A percentile compares a stretch with the other conserved stretches of the same genome.
phyloP scores from a whole-genome alignment of 2,329 filamentous ascomycete genomes.

The Onygenales sp. region DNA sequence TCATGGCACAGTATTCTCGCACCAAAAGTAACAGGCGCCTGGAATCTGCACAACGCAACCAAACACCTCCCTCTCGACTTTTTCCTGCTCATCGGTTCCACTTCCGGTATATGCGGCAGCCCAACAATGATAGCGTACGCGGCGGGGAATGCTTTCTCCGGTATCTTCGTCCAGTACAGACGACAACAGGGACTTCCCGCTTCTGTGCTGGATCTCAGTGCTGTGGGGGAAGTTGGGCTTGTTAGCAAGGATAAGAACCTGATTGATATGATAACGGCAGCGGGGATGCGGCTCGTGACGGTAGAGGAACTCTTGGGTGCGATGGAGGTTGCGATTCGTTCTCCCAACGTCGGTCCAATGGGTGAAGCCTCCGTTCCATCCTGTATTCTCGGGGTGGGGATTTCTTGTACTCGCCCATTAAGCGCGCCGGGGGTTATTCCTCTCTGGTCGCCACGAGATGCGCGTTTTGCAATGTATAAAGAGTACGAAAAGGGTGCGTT shows the following conservation, averaged over 20 bases:
- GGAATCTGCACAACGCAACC: slow-evolving; percentile 14
- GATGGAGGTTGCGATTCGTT: too few species aligned
- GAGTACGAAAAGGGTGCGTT: too few species aligned
- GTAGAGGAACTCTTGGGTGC: too few species aligned
- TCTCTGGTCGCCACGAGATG: too few species aligned
- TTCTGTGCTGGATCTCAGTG: slow-evolving; percentile 11
- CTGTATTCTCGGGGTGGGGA: too few species aligned
- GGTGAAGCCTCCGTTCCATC: too few species aligned
- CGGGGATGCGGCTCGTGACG: background rate
- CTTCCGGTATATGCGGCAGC: slow-evolving; percentile 3
- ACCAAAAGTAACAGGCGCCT: slow-evolving; percentile 21
- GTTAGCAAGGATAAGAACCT: background rate
- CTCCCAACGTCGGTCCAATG: too few species aligned
- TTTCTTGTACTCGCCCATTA: too few species aligned
- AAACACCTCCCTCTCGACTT: slow-evolving; percentile 10
- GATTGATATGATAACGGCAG: background rate
- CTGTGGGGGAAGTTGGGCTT: slow-evolving; percentile 15
- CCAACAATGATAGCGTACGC: slow-evolving; percentile 5
- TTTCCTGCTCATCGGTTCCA: slow-evolving; percentile 11
- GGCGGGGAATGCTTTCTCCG: slow-evolving; percentile 9
- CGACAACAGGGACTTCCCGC: slow-evolving; percentile 10
- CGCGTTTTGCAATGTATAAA: too few species aligned
- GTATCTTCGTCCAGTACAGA: slow-evolving; percentile 12
- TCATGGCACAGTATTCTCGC: slow-evolving; percentile 12
- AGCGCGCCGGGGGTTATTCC: too few species aligned